Conservation (phyloP, 345 rosid species). For the Camelina laxa region DNA sequence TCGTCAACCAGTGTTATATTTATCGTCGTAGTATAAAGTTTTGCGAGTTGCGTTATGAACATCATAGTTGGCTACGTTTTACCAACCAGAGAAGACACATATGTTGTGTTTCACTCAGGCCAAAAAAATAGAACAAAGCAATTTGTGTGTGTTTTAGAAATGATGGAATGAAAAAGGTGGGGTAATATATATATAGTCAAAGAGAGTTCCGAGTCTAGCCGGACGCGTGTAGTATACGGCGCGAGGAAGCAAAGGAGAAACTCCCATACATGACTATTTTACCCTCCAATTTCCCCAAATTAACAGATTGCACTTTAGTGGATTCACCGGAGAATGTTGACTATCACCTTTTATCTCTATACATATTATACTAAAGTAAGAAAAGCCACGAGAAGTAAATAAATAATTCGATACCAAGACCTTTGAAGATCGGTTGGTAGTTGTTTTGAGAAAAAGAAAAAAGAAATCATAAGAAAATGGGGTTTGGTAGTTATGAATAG, state of each 20-base stretch:
- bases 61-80: slow-evolving; percentile 11
- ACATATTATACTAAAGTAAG: neutral
- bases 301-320: neutral
- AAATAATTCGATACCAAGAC: neutral
- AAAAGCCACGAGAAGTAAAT: slow-evolving; percentile 32
- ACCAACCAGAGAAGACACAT: no score
- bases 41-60: neutral
- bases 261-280: slow-evolving; percentile 10
- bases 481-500: slow-evolving; percentile 1
- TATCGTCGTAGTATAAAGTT: neutral
- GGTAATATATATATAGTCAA: slow-evolving; percentile 24
- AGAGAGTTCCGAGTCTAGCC: slow-evolving; percentile 19
- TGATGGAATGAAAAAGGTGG: slow-evolving; percentile 19
- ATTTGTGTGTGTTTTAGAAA: neutral
- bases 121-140: neutral
- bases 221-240: slow-evolving; percentile 22
- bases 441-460: slow-evolving; percentile 3
- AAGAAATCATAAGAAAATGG: neutral
- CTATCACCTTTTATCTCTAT: neutral
- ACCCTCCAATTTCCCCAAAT: slow-evolving; percentile 9
- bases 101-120: no score
- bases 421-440: slow-evolving; percentile 43
- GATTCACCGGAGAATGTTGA: slow-evolving; percentile 26
- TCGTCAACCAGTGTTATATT: neutral
- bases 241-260: slow-evolving; percentile 25